These are phyloP conservation scores for Leccinum subgranulosum DNA, from an alignment of 768 basidiomycete genomes.

Conservation along the genomic window DNA sequence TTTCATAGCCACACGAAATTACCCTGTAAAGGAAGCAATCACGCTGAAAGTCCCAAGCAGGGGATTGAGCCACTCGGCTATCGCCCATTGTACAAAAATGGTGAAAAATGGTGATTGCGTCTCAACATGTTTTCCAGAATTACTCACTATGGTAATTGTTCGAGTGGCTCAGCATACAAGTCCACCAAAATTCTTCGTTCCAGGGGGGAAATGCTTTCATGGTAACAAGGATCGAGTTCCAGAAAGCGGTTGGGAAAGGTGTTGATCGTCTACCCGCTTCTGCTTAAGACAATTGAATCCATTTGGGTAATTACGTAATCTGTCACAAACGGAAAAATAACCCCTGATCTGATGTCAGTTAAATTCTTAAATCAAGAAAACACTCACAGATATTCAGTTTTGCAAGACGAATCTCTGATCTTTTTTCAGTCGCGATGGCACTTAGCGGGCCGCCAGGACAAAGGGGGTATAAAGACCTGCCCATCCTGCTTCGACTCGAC, in stretches of 20 bases:
- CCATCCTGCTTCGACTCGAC: no score
- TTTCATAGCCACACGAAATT: slow-evolving; percentile 16
- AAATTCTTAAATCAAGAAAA: background rate
- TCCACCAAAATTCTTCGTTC: background rate
- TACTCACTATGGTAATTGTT: slow-evolving; percentile 3
- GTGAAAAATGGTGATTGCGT: slow-evolving; percentile 24
- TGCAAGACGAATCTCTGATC: background rate
- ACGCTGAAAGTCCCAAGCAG: slow-evolving; percentile 10
- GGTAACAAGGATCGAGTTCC: background rate
- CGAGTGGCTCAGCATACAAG: slow-evolving; percentile 10
- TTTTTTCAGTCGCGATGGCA: background rate
- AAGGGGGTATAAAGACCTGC: background rate
- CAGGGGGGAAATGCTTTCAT: background rate
- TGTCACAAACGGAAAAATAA: background rate
- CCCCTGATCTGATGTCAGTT: background rate
- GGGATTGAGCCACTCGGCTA: slow-evolving; percentile 27
- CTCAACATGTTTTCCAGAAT: slow-evolving; percentile 12
- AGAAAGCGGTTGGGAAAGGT: background rate
- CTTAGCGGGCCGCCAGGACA: background rate
- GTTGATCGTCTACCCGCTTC: slow-evolving; percentile 1
- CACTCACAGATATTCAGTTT: background rate
- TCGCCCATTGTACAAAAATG: background rate
- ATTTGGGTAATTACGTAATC: slow-evolving; percentile 7
- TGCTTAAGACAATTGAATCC: slow-evolving; percentile 4
- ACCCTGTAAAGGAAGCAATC: slow-evolving; percentile 23